Evolutionary conservation across 2,329 filamentous ascomycete species (phyloP).

Genomic region (Didymella pomorum): DNA sequence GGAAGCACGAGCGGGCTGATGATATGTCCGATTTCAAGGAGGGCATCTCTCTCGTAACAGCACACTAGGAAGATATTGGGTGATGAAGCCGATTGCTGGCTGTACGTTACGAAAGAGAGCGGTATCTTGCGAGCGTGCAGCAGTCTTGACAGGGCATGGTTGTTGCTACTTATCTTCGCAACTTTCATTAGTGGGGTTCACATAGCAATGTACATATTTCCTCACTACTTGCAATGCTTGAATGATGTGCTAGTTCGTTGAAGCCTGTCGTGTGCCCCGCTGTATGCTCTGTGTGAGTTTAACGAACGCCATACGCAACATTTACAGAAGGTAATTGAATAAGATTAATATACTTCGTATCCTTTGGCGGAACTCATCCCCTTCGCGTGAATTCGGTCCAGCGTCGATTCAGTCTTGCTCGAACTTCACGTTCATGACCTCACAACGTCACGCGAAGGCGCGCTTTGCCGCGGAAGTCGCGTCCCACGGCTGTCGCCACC

Average conservation of each 20-base stretch:
- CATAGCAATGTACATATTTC: not conserved
- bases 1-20: slow-evolving; percentile 59
- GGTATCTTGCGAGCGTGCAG: not conserved
- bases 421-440: slow-evolving; percentile 17
- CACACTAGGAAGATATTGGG: not conserved
- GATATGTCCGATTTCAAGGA: slow-evolving; percentile 64
- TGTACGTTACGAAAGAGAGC: not conserved
- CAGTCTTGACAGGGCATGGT: not conserved
- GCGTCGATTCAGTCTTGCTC: not conserved
- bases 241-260: not conserved
- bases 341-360: too few species aligned
- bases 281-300: not conserved
- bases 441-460: slow-evolving; percentile 21
- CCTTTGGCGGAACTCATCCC: not conserved
- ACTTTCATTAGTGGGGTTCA: not conserved
- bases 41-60: slow-evolving; percentile 47
- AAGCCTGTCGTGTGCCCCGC: not conserved
- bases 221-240: not conserved
- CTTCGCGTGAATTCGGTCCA: not conserved
- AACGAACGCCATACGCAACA: not conserved
- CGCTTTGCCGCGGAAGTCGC: slow-evolving; percentile 15
- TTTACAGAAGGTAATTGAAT: too few species aligned
- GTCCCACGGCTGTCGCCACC: slow-evolving; percentile 15
- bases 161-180: not conserved
- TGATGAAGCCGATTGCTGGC: not conserved